Evolutionary conservation across 805 yeast genomes (phyloP).

Genomic region (Saturnispora ahearnii): DNA sequence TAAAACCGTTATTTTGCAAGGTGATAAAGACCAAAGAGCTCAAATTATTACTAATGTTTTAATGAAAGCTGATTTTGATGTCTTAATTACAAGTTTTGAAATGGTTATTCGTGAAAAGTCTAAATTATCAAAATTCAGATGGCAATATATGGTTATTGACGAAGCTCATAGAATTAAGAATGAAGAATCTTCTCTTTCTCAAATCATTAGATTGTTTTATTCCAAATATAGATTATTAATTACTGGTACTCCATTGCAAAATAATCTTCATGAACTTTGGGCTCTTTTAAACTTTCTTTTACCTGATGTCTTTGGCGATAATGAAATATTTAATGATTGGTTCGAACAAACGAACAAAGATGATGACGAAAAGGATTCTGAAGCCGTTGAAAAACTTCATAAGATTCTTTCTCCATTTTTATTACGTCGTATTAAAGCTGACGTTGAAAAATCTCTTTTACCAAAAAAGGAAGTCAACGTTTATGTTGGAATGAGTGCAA

Average conservation of each 20-base stretch:
- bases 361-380: constrained; percentile 28
- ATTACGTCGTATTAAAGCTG: constrained; percentile 66
- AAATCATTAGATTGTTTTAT: constrained; percentile 63
- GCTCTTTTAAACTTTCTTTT: constrained; percentile 66
- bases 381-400: constrained; percentile 53
- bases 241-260: constrained; percentile 79
- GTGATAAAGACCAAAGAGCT: constrained; percentile 61
- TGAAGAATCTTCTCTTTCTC: constrained; percentile 64
- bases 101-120: constrained; percentile 70
- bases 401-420: constrained; percentile 69
- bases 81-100: constrained; percentile 63
- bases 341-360: constrained; percentile 36
- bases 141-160: constrained; percentile 74
- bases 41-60: constrained; percentile 42
- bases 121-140: constrained; percentile 52
- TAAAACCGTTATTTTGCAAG: constrained; percentile 59
- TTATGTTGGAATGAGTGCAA: constrained; percentile 66
- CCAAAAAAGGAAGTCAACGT: constrained; percentile 71
- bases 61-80: constrained; percentile 59
- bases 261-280: constrained; percentile 74
- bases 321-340: constrained; percentile 71
- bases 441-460: constrained; percentile 69
- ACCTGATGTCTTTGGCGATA: constrained; percentile 71
- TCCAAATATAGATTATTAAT: constrained; percentile 62
- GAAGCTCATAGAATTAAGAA: constrained; percentile 81